phyloP scores from a whole-genome alignment of 2,329 filamentous ascomycete genomes.

The Talaromyces pinophilus region DNA sequence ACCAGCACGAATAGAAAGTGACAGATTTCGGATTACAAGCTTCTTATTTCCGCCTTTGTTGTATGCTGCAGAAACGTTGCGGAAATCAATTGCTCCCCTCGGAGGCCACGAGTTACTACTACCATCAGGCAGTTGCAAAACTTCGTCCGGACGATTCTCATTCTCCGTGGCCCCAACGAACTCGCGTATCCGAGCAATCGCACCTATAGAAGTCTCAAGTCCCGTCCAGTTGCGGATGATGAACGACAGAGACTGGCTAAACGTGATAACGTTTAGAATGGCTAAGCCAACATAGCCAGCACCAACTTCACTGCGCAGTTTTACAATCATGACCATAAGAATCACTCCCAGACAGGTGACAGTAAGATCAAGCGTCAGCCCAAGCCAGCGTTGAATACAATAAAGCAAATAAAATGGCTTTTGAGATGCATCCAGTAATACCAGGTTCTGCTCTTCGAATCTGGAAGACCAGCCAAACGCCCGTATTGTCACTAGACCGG shows the following conservation, averaged over 20 bases:
- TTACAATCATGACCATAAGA: conserved; percentile 54
- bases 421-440: conserved; percentile 57
- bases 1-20: conserved; percentile 46
- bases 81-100: conserved; percentile 47
- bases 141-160: conserved; percentile 14
- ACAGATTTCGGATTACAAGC: conserved; percentile 49
- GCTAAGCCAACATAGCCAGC: conserved; percentile 56
- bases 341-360: conserved; percentile 52
- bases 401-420: conserved; percentile 59
- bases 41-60: conserved; percentile 28
- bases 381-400: conserved; percentile 61
- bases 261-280: conserved; percentile 55
- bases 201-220: conserved; percentile 60
- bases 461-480: conserved; percentile 57
- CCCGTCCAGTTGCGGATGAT: conserved; percentile 57
- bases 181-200: conserved; percentile 56
- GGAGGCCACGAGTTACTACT: conserved; percentile 49
- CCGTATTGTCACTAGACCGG: conserved; percentile 57
- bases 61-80: conserved; percentile 47
- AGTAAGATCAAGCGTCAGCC: conserved; percentile 52
- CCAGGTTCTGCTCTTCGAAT: conserved; percentile 49
- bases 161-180: conserved; percentile 48
- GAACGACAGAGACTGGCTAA: conserved; percentile 54
- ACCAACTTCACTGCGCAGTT: conserved; percentile 44
- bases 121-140: not conserved